Evolutionary conservation across 257 asterid species (phyloP).

Genomic region (Ilex asprella): DNA sequence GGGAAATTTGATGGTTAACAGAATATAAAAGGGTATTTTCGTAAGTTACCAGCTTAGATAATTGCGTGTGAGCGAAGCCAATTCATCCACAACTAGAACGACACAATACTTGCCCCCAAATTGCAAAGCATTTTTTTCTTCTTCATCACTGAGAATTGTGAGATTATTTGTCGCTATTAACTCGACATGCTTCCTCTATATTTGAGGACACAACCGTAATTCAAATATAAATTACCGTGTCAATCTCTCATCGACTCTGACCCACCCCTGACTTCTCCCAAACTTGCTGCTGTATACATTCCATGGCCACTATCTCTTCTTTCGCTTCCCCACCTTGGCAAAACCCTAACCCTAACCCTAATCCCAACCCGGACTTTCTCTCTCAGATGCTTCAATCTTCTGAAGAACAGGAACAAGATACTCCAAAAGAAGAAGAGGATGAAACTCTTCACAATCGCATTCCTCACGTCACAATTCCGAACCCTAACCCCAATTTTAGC

Average conservation of each 20-base stretch:
- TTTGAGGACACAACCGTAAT: not conserved
- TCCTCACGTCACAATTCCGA: too few species aligned
- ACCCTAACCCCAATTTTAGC: not conserved
- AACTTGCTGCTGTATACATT: not conserved
- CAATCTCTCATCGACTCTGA: not conserved
- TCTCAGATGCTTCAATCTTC: not conserved
- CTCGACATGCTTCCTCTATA: not conserved
- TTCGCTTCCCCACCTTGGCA: not conserved
- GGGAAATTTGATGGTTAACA: too few species aligned
- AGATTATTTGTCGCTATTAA: not conserved
- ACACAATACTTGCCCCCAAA: not conserved
- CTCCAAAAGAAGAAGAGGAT: not conserved
- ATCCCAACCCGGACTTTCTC: not conserved
- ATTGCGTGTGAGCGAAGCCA: not conserved
- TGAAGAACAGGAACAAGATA: not conserved
- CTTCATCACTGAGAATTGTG: not conserved
- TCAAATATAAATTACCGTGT: not conserved
- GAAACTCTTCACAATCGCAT: not conserved
- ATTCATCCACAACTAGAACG: not conserved
- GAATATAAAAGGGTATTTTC: too few species aligned
- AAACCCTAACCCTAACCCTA: not conserved
- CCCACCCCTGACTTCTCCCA: not conserved
- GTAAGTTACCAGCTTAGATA: too few species aligned
- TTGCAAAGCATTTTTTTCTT: not conserved
- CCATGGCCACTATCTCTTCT: not conserved